Base-by-base conservation (phyloP, 306 rosid species). In the Oxytropis ochrocephala region DNA sequence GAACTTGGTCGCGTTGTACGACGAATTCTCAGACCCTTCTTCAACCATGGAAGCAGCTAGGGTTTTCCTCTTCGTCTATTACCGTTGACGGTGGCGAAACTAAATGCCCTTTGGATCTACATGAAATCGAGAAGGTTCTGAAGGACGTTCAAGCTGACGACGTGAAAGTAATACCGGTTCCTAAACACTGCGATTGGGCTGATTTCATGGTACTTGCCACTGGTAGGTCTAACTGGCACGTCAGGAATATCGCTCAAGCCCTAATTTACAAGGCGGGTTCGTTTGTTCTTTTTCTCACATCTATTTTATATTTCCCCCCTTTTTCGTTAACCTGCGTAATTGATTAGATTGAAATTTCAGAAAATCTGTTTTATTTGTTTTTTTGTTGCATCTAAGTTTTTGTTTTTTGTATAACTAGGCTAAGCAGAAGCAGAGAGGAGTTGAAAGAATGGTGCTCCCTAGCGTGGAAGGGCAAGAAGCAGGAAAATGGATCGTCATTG, bases 181-280 rank as follows among this genome's bases (percentile, higher is more conserved):
- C 80, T 48, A 78, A 78, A 10, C 83, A 78, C 66, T 64, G 79
- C 55, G 88, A 84, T 35, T 90, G 96, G 96, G 96, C 95, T 29
- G 96, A 94, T 87, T 84, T 76, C 83, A 90, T 89, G 89, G 96
- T 90, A 2, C 77, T 94, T 7, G 96, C 97, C 42, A 90, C 97
- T 44, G 96, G 96, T 16, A 88, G 91, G 80, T 94, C 99, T 14
- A 67, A 86, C 11, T 94, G 96, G 99, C 96, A 94, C 61, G 97
- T 94, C 35, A 91, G 75, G 95, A 94, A 94, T 76, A 94, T 94
- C 38, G 97, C 97, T 63, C 94, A 94, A 81, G 95, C 99, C 79
- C 89, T 94, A 66, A 80, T 94, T 84, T 87, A 85, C 84, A 76
- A 87, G 97, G 98, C 76, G 67, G 51, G 84, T 82, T 32, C 49